Percentiles rank a stretch among this genome's conserved stretches.
phyloP scores from a whole-genome alignment of 2,329 filamentous ascomycete genomes.

The Diatrype stigma region DNA sequence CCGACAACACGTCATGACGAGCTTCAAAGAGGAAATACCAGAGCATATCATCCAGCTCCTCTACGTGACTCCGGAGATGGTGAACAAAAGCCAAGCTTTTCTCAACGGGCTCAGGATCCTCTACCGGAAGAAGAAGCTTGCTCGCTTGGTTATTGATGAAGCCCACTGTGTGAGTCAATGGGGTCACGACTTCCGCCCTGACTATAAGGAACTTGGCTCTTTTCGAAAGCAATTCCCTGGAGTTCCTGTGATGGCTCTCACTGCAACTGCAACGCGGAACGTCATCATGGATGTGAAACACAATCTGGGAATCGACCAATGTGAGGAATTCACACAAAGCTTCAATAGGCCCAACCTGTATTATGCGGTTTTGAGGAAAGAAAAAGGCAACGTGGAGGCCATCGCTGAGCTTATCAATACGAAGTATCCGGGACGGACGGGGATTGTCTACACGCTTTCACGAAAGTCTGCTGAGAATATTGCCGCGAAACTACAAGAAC shows the following conservation, averaged over 20 bases:
- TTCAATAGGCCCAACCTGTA: constrained; percentile 96
- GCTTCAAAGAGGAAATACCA: constrained; percentile 58
- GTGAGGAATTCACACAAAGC: constrained; percentile 80
- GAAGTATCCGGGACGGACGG: constrained; percentile 68
- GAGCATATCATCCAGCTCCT: constrained; percentile 80
- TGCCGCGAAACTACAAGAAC: constrained; percentile 60
- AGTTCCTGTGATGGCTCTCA: constrained; percentile 90
- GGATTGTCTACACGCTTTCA: constrained; percentile 92
- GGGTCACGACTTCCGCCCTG: constrained; percentile 96
- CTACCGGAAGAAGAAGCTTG: constrained; percentile 68
- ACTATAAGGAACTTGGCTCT: constrained; percentile 83
- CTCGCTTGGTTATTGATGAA: constrained; percentile 93
- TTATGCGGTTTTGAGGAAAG: constrained; percentile 78
- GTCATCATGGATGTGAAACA: constrained; percentile 89
- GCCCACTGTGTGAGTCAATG: constrained; percentile 99
- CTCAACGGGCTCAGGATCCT: constrained; percentile 61
- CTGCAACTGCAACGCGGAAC: constrained; percentile 89
- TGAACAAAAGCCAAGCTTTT: constrained; percentile 74
- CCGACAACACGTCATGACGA: constrained; percentile 61
- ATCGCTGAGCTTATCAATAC: constrained; percentile 66
- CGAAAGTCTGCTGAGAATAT: constrained; percentile 78
- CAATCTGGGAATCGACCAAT: constrained; percentile 78
- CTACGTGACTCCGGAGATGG: constrained; percentile 96
- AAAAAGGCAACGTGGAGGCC: constrained; percentile 47
- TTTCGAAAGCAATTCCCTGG: constrained; percentile 68